A percentile compares a stretch with the other conserved stretches of the same genome.
Conservation (phyloP, 2,329 filamentous ascomycete genomes). For the Ilyonectria robusta region DNA sequence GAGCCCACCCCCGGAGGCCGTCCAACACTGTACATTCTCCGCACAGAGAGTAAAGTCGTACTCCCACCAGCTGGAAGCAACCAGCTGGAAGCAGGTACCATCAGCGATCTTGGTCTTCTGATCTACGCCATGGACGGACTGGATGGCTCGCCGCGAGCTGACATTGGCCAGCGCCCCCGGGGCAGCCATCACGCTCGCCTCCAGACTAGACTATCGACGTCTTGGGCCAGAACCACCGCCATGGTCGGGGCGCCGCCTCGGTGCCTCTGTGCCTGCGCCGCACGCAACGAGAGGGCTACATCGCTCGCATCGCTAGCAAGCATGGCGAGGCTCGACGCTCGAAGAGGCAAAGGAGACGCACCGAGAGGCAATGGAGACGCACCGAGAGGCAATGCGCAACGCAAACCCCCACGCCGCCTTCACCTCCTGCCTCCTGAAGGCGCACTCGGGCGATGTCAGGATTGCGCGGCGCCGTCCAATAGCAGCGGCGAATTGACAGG, state of each 20-base stretch:
- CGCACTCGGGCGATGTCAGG: slow-evolving; percentile 18
- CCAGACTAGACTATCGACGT: slow-evolving; percentile 22
- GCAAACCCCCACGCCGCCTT: slow-evolving; percentile 37
- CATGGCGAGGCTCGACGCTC: background rate
- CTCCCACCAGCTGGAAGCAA: slow-evolving; percentile 36
- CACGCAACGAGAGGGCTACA: slow-evolving; percentile 1
- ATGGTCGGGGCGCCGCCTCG: background rate
- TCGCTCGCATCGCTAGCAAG: background rate
- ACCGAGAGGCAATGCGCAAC: background rate
- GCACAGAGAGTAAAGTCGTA: background rate
- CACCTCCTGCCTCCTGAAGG: slow-evolving; percentile 9
- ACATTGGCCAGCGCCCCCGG: slow-evolving; percentile 23
- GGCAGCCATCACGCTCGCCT: slow-evolving; percentile 20
- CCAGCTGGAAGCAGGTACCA: slow-evolving; percentile 43
- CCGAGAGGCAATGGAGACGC: background rate
- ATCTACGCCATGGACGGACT: slow-evolving; percentile 23
- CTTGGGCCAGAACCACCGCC: slow-evolving; percentile 7
- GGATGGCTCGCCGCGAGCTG: slow-evolving; percentile 21
- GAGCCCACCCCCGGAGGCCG: slow-evolving; percentile 11
- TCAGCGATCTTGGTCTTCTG: slow-evolving; percentile 43
- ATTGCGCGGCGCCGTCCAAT: slow-evolving; percentile 34
- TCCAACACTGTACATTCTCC: too few species aligned
- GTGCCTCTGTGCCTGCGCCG: slow-evolving; percentile 20
- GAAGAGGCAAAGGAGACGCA: slow-evolving; percentile 14
- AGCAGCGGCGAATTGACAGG: slow-evolving; percentile 33